Evolutionary conservation across 306 rosid species (phyloP), one percentile per base, ranked within the genome.

Genomic region (Cicer bijugum): DNA sequence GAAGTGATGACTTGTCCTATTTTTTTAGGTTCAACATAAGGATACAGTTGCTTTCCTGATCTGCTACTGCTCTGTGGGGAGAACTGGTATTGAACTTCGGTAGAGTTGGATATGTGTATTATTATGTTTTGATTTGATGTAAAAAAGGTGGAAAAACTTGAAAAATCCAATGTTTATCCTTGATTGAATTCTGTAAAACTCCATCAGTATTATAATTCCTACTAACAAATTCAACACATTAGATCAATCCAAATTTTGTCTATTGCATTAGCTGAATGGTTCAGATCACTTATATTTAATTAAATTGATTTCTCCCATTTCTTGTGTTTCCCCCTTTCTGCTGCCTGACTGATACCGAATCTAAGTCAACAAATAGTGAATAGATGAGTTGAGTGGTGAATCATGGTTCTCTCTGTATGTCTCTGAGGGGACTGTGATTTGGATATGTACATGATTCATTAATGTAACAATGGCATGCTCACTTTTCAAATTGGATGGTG

Each of bases 101-200:
- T 17, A 69, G 75, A 65, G 74, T 43, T 80, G 74, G 76, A 74
- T 72, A 11, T 75, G 51, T 84, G 81, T 75, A 71, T 43, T 75
- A 71, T 50, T 70, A 47, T 74, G 83, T 45, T 57, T 20, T 64
- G 47, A 23, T 64, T 35, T 64, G 47, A 37, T 81, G 85, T 77
- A 74, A 69, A 73, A 44, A 39, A 40, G 9, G 43, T 1, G 15
- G 6, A 33, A 68, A 35, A 58, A n/a, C 19, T 16, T 6, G 38
- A 43, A 48, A 16, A 39, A 44, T 64, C 19, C 2, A 28, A 50
- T 52, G 60, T 75, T 55, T 58, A 23, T 50, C 44, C 17, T 46
- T 7, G 6, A 39, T 52, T 20, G 39, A 48, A 56, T 52, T 72
- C 53, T 58, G 66, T n/a, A 47, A 57, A 60, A 12, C 60, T 37